A percentile compares a stretch with the other conserved stretches of the same genome.
These are phyloP conservation scores for Talaromyces albobiverticillius DNA, from an alignment of 2,329 filamentous ascomycete genomes.

Conservation along the genomic window DNA sequence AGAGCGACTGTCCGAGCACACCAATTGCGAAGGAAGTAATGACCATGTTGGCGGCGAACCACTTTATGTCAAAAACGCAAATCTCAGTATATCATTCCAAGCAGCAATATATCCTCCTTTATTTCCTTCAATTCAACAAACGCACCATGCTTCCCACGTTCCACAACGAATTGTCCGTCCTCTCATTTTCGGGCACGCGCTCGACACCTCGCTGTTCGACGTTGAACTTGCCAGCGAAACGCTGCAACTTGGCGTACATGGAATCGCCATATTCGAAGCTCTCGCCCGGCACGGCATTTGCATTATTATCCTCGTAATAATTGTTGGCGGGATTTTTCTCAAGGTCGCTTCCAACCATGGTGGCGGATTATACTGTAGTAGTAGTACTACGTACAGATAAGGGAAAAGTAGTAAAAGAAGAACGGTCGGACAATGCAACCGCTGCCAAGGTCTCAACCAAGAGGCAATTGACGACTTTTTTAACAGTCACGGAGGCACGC, in stretches of 20 bases:
- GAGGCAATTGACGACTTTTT: too few species aligned
- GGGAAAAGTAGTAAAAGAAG: neutral
- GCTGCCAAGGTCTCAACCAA: too few species aligned
- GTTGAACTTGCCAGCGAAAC: constrained; percentile 61
- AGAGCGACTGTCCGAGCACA: constrained; percentile 65
- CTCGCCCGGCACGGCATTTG: constrained; percentile 56
- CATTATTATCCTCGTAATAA: constrained; percentile 34
- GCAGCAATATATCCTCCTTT: neutral
- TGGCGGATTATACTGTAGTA: neutral
- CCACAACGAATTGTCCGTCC: constrained; percentile 61
- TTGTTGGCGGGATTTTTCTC: constrained; percentile 32
- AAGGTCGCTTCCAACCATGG: constrained; percentile 22
- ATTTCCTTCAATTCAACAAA: constrained; percentile 17
- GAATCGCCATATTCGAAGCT: constrained; percentile 57
- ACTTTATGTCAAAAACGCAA: constrained; percentile 46
- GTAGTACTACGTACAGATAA: neutral
- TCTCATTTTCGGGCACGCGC: constrained; percentile 67
- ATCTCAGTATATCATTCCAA: constrained; percentile 12
- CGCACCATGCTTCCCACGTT: constrained; percentile 71
- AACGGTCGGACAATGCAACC: neutral
- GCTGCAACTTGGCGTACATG: constrained; percentile 58
- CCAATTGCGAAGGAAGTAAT: constrained; percentile 75
- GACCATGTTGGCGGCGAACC: constrained; percentile 76
- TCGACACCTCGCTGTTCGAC: constrained; percentile 76
- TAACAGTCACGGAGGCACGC: too few species aligned